Conservation (phyloP, 2,329 filamentous ascomycete genomes). For the Cladosporium sp. region DNA sequence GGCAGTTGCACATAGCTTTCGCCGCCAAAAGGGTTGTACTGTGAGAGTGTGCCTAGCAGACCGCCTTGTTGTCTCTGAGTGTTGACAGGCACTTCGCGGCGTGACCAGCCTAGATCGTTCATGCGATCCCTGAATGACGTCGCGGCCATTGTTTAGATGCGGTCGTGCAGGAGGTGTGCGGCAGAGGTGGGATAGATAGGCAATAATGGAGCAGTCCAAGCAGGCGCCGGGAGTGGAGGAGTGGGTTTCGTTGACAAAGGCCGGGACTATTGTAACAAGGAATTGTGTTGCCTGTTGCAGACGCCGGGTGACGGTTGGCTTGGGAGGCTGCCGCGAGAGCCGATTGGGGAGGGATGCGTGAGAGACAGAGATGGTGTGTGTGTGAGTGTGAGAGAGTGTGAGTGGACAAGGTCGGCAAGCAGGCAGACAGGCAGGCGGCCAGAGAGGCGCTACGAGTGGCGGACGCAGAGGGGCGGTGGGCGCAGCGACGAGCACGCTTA, state of each 20-base stretch:
- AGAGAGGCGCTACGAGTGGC: conserved; percentile 8
- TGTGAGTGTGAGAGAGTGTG: conserved; percentile 14
- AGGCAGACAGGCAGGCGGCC: neutral
- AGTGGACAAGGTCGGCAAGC: neutral
- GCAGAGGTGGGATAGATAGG: neutral
- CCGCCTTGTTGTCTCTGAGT: conserved; percentile 44
- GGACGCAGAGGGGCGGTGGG: conserved; percentile 2
- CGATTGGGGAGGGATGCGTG: conserved; percentile 19
- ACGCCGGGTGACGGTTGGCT: conserved; percentile 18
- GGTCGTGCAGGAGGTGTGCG: conserved; percentile 7
- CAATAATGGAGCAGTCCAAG: neutral
- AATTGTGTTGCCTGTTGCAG: conserved; percentile 29
- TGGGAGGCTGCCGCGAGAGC: conserved; percentile 17
- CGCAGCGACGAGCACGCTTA: conserved; percentile 6
- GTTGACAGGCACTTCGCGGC: conserved; percentile 69
- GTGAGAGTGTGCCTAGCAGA: conserved; percentile 75
- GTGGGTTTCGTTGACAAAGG: neutral
- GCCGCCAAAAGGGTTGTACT: conserved; percentile 80
- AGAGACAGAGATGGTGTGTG: no score
- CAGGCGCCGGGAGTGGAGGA: conserved; percentile 4
- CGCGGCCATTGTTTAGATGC: conserved; percentile 64
- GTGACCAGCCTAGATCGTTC: conserved; percentile 91
- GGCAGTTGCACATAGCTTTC: conserved; percentile 88
- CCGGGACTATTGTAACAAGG: conserved; percentile 10
- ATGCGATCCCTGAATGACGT: conserved; percentile 89